phyloP scores from a whole-genome alignment of 345 rosid species.

The Hypericum androsaemum region DNA sequence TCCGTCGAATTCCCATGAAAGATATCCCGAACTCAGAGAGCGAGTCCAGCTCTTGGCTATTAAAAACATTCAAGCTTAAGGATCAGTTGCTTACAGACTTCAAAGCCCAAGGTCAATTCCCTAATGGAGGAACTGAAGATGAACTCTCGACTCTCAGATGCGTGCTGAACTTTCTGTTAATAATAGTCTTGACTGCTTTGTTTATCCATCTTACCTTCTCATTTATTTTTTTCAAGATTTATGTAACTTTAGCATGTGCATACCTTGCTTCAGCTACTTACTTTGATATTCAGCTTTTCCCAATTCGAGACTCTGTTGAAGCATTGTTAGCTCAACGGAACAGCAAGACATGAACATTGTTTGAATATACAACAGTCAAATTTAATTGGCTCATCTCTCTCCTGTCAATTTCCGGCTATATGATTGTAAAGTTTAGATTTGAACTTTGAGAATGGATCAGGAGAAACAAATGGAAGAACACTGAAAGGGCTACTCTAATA shows the following conservation, averaged over 20 bases:
- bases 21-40: constrained; percentile 39
- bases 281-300: constrained; percentile 35
- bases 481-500: too few relatives aligned
- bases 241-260: constrained; percentile 48
- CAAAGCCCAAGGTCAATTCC: constrained; percentile 49
- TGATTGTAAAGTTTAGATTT: too few relatives aligned
- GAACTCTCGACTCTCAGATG: constrained; percentile 43
- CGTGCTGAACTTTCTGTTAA: constrained; percentile 31
- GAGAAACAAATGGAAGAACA: background rate
- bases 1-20: constrained; percentile 36
- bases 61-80: constrained; percentile 46
- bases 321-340: constrained; percentile 9
- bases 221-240: constrained; percentile 40
- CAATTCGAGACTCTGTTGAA: constrained; percentile 17
- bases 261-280: constrained; percentile 41
- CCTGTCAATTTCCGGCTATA: too few relatives aligned
- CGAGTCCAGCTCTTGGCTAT: constrained; percentile 50
- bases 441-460: too few relatives aligned
- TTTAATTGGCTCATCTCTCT: background rate
- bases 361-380: background rate
- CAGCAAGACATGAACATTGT: constrained; percentile 4
- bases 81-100: constrained; percentile 55
- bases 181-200: constrained; percentile 40
- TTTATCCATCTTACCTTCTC: constrained; percentile 55
- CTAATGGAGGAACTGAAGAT: constrained; percentile 33